Base-by-base conservation (phyloP, 768 basidiomycete species). In the Rhizopogon rudus region DNA sequence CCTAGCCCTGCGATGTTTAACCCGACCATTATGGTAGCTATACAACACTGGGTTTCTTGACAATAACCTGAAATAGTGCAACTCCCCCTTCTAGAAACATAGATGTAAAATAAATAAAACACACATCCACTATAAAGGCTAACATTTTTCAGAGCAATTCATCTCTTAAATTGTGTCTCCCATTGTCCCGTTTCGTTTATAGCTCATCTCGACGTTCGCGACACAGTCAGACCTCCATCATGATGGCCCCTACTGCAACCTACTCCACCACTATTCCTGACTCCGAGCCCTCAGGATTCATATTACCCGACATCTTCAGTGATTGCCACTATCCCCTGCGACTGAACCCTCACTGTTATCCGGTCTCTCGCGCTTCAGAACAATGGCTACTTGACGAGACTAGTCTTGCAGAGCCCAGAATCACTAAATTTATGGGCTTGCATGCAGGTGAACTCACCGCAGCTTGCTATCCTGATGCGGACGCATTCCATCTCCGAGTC, bases 391-490 rank as follows among this genome's bases (percentile, higher is more conserved):
- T 67, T 3, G 37, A 59, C 40, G 67, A 63, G 1, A 64, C 64
- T 25, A 57, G 59, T 13, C 63, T 68, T 40, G 62, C 66, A 52
- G 69, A 70, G 46, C 70, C 73, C 54, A 64, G 63, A 9, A 51
- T 56, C 31, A 71, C 67, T 54, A 71, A 69, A 37, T 77, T 87
- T 51, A 74, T 76, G 61, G 82, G 81, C 29, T 75, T 87, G 54
- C 81, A 84, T 58, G 84, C 83, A 10, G 84, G 86, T 43, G 81
- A 84, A 58, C 79, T 89, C 59, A 81, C 84, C 31, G 84, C 83
- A 2, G 78, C 74, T 63, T 85, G 82, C 66, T 88, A 87, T 65
- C 77, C 81, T 55, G 77, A 77, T 22, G 72, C 80, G 20, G 71
- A 79, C 16, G 65, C 74, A 42, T 77, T 81, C 57, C 80, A 81